Evolutionary conservation across 768 basidiomycete genomes (phyloP), one percentile per base, ranked within the genome.

Genomic region (Tylopilus cervinicoccineus): DNA sequence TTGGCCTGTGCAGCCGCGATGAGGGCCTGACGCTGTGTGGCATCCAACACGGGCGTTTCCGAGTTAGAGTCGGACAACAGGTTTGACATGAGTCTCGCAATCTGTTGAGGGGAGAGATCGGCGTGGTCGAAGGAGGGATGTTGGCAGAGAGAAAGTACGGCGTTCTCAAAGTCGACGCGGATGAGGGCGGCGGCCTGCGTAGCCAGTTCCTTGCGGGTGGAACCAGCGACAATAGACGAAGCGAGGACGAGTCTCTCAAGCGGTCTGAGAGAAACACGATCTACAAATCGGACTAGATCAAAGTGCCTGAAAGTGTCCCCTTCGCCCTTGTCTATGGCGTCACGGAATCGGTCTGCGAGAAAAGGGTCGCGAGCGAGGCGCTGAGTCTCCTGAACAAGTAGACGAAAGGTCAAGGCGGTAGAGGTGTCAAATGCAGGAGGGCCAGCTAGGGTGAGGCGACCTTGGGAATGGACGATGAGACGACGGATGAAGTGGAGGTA

Each of bases 401-500:
- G 77, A 32, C 89, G 86, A 64, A 92, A 90, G 13, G 88, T 87
- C 41, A 93, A 73, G 40, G 84, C 78, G 33, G 81, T 79, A 24
- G 87, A 87, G n/a, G 84, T 70, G 62, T 89, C 88, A 54, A 84
- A 84, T 1, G 80, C 72, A 43, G 86, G 76, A n/a, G 79, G 73
- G 45, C 77, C 72, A 27, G 78, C 70, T 20, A 82, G 75, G 20
- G 79, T 65, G 37, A 88, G 77, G 51, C 88, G 80, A 42, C 80
- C 73, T 70, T 88, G 85, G 20, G 91, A 90, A 58, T 92, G 88
- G 45, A 87, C 82, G 64, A 97, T 90, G 69, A 96, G 86, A 54
- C 95, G 87, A 53, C 94, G 90, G 57, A 99, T 90, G 75, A 96
- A 96, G 71, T 99, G 94, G 54, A 93, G 80, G 72, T 97, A 96